Evolutionary conservation across 805 yeast genomes (phyloP), one percentile per base, ranked within the genome.

Genomic region (Metschnikowia baotianmanensis): DNA sequence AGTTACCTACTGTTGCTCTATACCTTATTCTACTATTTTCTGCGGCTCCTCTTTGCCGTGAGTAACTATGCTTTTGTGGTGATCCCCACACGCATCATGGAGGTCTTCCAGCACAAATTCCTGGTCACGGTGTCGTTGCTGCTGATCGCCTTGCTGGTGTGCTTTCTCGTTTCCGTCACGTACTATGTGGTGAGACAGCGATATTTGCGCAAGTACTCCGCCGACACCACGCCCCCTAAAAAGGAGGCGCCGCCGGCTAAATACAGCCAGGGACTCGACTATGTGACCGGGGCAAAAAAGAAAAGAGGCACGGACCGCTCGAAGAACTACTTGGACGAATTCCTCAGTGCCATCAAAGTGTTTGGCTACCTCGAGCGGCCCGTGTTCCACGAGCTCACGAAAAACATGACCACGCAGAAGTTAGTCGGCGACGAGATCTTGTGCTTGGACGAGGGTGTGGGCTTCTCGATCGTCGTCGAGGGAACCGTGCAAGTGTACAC

Each of bases 311-410:
- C 53, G 7, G 46, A 43, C 23, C 33, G 48, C n/a, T 63, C 77
- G 32, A 65, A 83, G 1, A 82, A 86, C 34, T 90, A 88, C 56
- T 66, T 91, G 38, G 96, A 91, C 59, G 95, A 90, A 58, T 91
- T 91, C 53, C 65, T 91, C 33, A 77, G 86, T 36, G 98, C 96
- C 3, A 86, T 93, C 48, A 89, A 88, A 62, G 84, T 93, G 6
- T 93, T 91, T 67, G 98, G 98, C 2, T 91, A 91, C 60, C 70
- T 91, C 35, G 98, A 91, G 50, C 76, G 83, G 46, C 84, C 86
- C 2, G 96, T 91, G 1, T 90, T 91, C 61, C 95, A 90, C 57
- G 98, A 90, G 55, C 73, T 91, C 52, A 90, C 98, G 3, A 83
- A 86, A 56, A 84, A 84, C 46, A 88, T 91, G 87, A 86, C 86